Conservation (phyloP, 2,329 filamentous ascomycete species). For the Periconia digitata region DNA sequence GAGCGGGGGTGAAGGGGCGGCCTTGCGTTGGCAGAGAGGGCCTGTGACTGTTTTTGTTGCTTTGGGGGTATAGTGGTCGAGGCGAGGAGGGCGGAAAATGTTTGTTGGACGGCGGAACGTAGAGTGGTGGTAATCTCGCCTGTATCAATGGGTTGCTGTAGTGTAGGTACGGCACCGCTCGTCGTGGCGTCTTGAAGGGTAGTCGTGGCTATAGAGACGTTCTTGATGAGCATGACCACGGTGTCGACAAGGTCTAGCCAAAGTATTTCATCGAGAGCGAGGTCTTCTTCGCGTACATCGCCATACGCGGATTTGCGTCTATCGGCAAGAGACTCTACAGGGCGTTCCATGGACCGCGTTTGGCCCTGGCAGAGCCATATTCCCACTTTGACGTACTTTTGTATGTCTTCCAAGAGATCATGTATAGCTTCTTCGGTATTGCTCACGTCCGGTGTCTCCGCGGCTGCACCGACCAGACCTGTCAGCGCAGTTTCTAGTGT, state of each 20-base stretch:
- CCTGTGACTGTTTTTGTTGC: constrained; percentile 9
- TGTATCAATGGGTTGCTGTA: constrained; percentile 50
- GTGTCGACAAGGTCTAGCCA: constrained; percentile 68
- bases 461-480: constrained; percentile 67
- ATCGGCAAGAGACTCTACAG: constrained; percentile 41
- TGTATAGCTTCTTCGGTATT: constrained; percentile 67
- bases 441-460: constrained; percentile 58
- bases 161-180: constrained; percentile 21
- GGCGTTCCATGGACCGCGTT: constrained; percentile 59
- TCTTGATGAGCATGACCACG: constrained; percentile 57
- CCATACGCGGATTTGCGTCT: constrained; percentile 34
- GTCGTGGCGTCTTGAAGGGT: constrained; percentile 30
- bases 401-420: constrained; percentile 73
- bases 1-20: constrained; percentile 23
- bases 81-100: constrained; percentile 82
- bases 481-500: constrained; percentile 78
- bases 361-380: constrained; percentile 95
- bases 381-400: constrained; percentile 89
- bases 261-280: constrained; percentile 62
- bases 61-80: constrained; percentile 55
- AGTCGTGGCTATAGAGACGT: constrained; percentile 52
- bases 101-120: constrained; percentile 81
- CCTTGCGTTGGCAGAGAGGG: constrained; percentile 19
- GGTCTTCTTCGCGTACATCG: constrained; percentile 57
- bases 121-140: constrained; percentile 67